Conservation (phyloP, 495 filamentous ascomycete species). For the Chlorociboria aeruginascens region DNA sequence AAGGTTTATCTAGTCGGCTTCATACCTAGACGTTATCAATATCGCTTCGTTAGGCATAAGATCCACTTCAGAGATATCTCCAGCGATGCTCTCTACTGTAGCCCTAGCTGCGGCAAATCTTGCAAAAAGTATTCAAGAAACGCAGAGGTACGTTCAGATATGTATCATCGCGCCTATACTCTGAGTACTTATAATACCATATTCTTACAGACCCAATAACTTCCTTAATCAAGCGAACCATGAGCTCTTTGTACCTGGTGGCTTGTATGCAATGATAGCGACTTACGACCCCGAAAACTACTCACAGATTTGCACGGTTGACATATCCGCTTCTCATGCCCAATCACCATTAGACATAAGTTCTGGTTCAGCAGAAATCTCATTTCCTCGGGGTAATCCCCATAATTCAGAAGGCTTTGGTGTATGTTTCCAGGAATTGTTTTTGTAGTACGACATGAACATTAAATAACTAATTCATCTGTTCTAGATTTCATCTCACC, state of each 20-base stretch:
- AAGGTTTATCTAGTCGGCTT: not conserved
- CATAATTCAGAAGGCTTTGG: too few species aligned
- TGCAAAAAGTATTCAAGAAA: not conserved
- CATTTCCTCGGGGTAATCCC: not conserved
- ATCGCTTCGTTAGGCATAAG: not conserved
- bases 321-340: not conserved
- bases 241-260: slow-evolving; percentile 7
- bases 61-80: not conserved
- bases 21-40: slow-evolving; percentile 5
- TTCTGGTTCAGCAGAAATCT: not conserved
- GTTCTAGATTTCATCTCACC: too few species aligned
- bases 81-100: not conserved
- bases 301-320: not conserved
- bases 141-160: not conserved
- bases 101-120: not conserved
- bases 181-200: not conserved
- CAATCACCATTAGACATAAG: not conserved
- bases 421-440: too few species aligned
- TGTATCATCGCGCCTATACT: not conserved
- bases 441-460: too few species aligned
- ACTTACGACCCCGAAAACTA: not conserved
- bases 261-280: slow-evolving; percentile 12
- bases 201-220: not conserved
- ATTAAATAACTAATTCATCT: too few species aligned
- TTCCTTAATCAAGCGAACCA: slow-evolving; percentile 12